A percentile compares a stretch with the other conserved stretches of the same genome.
Evolutionary conservation across 129 eudicot genomes (phyloP).

Genomic region (Lactuca sativa): DNA sequence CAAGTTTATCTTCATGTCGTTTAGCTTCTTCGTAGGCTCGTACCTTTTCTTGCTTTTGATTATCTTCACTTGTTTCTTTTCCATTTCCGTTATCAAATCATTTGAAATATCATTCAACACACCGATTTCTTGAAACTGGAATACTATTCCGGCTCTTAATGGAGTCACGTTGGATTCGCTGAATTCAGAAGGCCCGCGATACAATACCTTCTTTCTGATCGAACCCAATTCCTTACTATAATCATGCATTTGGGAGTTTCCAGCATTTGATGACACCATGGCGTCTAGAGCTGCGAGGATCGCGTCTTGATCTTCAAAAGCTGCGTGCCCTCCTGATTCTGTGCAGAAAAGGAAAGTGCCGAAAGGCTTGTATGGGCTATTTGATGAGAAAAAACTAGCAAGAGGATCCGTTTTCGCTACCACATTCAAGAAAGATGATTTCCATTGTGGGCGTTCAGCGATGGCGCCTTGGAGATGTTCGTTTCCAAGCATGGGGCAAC

Average conservation of each 20-base stretch:
- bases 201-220: conserved; percentile 30
- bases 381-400: conserved; percentile 30
- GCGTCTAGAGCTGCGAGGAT: conserved; percentile 29
- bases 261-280: not conserved
- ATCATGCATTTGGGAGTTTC: conserved; percentile 1
- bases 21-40: conserved; percentile 38
- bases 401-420: conserved; percentile 39
- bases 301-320: conserved; percentile 43
- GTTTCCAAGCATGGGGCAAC: conserved; percentile 58
- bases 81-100: conserved; percentile 20
- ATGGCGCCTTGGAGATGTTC: conserved; percentile 37
- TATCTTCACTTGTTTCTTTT: not conserved
- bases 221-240: conserved; percentile 25
- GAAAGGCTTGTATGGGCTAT: conserved; percentile 40
- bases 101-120: conserved; percentile 1
- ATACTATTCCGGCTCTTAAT: conserved; percentile 31
- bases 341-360: conserved; percentile 47
- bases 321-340: conserved; percentile 39
- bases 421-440: conserved; percentile 46
- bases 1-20: conserved; percentile 38
- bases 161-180: conserved; percentile 13
- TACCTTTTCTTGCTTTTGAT: not conserved
- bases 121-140: conserved; percentile 39
- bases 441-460: conserved; percentile 52
- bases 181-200: conserved; percentile 29